Evolutionary conservation across 768 basidiomycete species (phyloP).

Genomic region (Mycena rebaudengoi): DNA sequence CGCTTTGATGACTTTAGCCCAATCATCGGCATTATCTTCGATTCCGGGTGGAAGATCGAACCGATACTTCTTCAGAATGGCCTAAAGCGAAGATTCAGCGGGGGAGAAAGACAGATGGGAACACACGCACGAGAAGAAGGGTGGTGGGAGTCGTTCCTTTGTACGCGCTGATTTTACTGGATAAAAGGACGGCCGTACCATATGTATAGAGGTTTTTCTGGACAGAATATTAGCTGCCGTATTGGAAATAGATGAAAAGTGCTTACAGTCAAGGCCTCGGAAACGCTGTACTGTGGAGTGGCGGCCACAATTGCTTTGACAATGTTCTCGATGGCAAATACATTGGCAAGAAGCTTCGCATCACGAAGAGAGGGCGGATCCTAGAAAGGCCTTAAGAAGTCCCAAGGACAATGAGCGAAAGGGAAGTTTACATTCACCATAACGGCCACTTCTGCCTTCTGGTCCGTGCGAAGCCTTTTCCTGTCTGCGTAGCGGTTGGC

Average conservation of each 20-base stretch:
- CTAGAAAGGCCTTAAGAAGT: neutral
- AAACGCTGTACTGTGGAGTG: neutral
- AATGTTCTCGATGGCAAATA: neutral
- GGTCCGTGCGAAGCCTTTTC: neutral
- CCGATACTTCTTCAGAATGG: neutral
- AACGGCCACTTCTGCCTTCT: neutral
- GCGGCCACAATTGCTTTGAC: neutral
- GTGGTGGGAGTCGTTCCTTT: neutral
- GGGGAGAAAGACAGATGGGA: neutral
- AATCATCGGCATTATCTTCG: constrained; percentile 7
- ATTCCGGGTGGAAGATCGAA: constrained; percentile 11
- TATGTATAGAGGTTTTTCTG: neutral
- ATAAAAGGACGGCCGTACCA: neutral
- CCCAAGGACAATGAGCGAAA: neutral
- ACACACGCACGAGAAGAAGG: neutral
- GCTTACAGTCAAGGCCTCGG: neutral
- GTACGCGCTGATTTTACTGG: neutral
- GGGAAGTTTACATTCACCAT: neutral
- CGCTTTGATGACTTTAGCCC: neutral
- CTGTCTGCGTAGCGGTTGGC: neutral
- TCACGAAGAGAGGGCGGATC: neutral
- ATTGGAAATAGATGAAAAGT: neutral
- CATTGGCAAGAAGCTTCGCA: neutral
- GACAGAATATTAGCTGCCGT: no score
- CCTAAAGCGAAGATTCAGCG: neutral